Base-by-base conservation (phyloP, 1,139 yeast species). In the Saccharomycopsis hybrid region DNA sequence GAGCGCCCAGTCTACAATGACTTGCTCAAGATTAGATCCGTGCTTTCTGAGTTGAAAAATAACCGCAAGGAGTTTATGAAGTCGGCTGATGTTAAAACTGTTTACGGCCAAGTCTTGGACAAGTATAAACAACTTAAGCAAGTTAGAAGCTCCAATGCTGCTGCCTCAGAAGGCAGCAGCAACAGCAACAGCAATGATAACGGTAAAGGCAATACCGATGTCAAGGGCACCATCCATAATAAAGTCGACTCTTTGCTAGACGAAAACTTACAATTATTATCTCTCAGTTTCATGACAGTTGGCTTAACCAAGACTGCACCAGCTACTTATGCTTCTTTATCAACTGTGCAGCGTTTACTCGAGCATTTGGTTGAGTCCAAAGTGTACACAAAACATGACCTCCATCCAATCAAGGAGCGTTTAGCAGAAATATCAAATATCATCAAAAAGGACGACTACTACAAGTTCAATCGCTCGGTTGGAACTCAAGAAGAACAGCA, bases 241-340 rank as follows among this genome's bases (percentile, higher is more conserved):
- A 61, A 71, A 55, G 85, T 85, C 25, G 96, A 88, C 62, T 71
- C 78, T 24, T 72, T 85, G n/a, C 73, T 86, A 40, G 96, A 88
- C 63, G 97, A 92, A 60, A 85, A 85, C 29, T 86, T 92, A 73
- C 96, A 90, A 64, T 70, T 92, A 48, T 69, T 90, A 47, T 84
- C 95, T 11, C 71, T 92, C 50, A 85, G 95, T 56, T 86, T 89
- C 64, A 77, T 90, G 57, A 87, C 97, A 1, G 94, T 94, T 55
- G 98, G 98, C 2, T 73, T 88, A 58, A 85, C 85, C 50, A 83
- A 88, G 58, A 78, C 87, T 42, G 96, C 96, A 1, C 96, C 97
- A 1, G 96, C 97, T 2, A 87, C 96, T 1, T 92, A 85, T 66
- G 89, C 96, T 5, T 85, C 95, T 5, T 70, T 90, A 46, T 76